These are phyloP conservation scores for Omphalea diandra DNA, from an alignment of 441 rosid species.

Conservation along the genomic window DNA sequence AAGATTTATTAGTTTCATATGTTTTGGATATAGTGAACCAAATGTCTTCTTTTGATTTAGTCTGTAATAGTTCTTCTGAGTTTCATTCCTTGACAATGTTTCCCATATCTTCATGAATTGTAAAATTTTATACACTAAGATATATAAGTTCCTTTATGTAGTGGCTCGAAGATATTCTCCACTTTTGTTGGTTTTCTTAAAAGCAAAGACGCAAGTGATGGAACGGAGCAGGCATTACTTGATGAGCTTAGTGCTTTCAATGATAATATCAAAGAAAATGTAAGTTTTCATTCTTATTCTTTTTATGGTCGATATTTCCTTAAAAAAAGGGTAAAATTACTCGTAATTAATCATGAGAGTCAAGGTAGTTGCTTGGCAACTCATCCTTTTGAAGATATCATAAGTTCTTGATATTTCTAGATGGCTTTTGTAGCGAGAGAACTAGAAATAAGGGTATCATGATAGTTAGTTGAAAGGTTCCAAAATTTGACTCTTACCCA, in stretches of 20 bases:
- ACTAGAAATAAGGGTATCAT: not conserved
- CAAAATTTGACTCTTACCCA: not conserved
- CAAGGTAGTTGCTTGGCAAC: not conserved
- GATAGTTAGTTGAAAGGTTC: not conserved
- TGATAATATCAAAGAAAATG: constrained; percentile 53
- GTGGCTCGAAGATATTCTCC: constrained; percentile 88
- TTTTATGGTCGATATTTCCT: not conserved
- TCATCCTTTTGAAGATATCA: not conserved
- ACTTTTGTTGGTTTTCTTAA: constrained; percentile 85
- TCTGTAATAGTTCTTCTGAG: not conserved
- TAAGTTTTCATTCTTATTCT: constrained; percentile 1
- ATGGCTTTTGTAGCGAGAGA: not conserved
- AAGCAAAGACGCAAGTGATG: constrained; percentile 83
- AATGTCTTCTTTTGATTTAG: not conserved
- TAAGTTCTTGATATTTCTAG: not conserved
- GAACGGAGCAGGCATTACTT: constrained; percentile 72
- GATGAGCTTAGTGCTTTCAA: constrained; percentile 67
- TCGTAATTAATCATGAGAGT: not conserved
- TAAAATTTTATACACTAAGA: not conserved
- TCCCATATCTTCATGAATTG: not conserved
- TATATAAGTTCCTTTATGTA: constrained; percentile 29
- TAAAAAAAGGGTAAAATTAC: too few relatives aligned
- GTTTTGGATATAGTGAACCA: not conserved
- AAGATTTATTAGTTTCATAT: too few relatives aligned
- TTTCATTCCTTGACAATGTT: not conserved